Base-by-base conservation (phyloP, 495 filamentous ascomycete species). In the Xylaria flabelliformis region DNA sequence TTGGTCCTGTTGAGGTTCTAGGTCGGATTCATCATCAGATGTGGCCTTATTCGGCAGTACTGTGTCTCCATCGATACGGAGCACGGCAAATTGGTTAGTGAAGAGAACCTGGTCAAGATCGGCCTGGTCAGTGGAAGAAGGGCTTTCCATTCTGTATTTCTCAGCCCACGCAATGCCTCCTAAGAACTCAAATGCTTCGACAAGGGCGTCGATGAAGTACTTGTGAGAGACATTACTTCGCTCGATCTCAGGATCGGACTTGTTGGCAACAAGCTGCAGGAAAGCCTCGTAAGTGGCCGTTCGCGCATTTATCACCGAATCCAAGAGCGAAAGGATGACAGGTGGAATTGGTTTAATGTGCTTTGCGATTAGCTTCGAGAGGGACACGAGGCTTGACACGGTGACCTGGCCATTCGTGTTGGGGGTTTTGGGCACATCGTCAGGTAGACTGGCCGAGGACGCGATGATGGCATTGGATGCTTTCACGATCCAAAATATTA, bases 401-500 rank as follows among this genome's bases (percentile, higher is more conserved):
- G 78, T 77, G 41, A 82, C 74, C 70, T 79, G 44, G 19, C 75
- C 77, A 32, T 32, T 80, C n/a, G 68, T 78, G 68, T 80, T 79
- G 13, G 67, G 63, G 41, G 34, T 58, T 32, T 72, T 64, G 32
- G 64, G 53, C 5, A 61, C 63, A 65, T 41, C 32, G 24, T 70
- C 71, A 17, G 70, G 46, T 29, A 61, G 41, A 39, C 51, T 19
- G 6, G 64, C 69, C 19, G 75, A 73, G 53, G 73, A 39, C 0
- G 36, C 69, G 73, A 82, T 76, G 65, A 83, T 77, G 48, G 34
- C 64, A 65, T 82, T 83, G 34, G 80, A 80, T 41, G 75, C 61
- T 56, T 78, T 71, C 24, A 84, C 76, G 36, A 86, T 81, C 83
- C 81, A 86, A 65, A 78, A 84, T 56, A 83, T 61, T 4, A 85